These are phyloP conservation scores for Apiospora pterosperma DNA, from an alignment of 2,329 filamentous ascomycete genomes.

Conservation along the genomic window DNA sequence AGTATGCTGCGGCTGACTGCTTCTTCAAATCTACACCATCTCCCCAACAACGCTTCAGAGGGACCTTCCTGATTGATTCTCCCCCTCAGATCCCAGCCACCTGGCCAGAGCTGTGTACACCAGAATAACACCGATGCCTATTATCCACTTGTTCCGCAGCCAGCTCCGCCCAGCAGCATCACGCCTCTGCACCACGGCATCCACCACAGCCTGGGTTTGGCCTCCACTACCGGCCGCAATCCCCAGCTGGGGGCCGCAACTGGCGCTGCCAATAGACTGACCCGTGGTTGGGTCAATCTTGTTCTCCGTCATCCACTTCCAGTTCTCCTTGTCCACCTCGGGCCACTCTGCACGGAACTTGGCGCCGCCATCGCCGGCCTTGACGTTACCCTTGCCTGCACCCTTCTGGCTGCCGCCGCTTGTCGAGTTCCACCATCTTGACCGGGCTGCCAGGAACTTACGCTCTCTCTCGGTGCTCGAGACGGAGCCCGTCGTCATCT, in stretches of 20 bases:
- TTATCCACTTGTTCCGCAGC: constrained; percentile 75
- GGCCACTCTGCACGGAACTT: constrained; percentile 91
- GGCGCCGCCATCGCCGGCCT: constrained; percentile 85
- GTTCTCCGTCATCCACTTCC: constrained; percentile 84
- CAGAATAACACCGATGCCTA: constrained; percentile 63
- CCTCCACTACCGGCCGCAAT: constrained; percentile 60
- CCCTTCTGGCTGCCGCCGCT: constrained; percentile 73
- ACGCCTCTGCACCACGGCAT: constrained; percentile 70
- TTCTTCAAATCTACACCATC: not conserved
- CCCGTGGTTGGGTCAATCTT: constrained; percentile 78
- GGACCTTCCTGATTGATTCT: not conserved
- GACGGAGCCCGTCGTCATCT: constrained; percentile 95
- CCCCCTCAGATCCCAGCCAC: constrained; percentile 49
- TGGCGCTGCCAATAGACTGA: constrained; percentile 48
- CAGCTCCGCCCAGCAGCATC: constrained; percentile 75
- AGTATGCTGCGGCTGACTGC: not conserved
- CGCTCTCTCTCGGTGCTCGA: constrained; percentile 74
- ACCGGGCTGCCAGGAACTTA: constrained; percentile 70
- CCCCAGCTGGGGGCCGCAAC: constrained; percentile 51
- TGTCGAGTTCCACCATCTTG: constrained; percentile 95
- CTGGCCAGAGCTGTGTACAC: constrained; percentile 80
- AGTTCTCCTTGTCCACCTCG: constrained; percentile 84
- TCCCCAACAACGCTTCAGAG: not conserved
- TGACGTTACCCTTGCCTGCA: constrained; percentile 72
- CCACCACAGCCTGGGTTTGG: constrained; percentile 70